Base-by-base conservation (phyloP, 768 basidiomycete species). In the Collybia sp. region DNA sequence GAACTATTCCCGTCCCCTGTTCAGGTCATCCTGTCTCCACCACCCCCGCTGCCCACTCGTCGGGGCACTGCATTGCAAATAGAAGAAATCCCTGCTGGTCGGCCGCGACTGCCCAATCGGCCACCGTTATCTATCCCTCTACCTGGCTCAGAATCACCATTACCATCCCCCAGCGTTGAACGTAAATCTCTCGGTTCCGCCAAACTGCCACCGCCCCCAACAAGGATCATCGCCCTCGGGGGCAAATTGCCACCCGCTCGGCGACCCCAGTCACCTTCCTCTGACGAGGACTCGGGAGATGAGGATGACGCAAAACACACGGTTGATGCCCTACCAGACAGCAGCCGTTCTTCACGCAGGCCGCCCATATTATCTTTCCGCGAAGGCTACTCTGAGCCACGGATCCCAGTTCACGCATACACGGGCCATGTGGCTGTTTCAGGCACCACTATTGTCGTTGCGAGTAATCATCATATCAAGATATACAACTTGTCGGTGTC, bases 151-250 rank as follows among this genome's bases (percentile, higher is more conserved):
- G 53, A 53, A 20, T 46, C 45, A 0, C 48, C 55, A 5, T 34
- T 31, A 11, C 34, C 53, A 4, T 38, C 51, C 2, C 55, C 61
- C 19, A 47, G 54, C 8, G 62, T 43, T n/a, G 71, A 75, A 36
- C 63, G 75, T 13, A 76, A 69, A 50, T 46, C 58, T 1, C 44
- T 76, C 13, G 70, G 72, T 18, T 54, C 61, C 36, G 58, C 61
- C 31, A 73, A 63, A 47, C 74, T 83, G 17, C 85, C 78, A 0
- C 88, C 88, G 0, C 88, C 88, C 0, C 88, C 88, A 0, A 85
- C 81, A 0, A 83, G 88, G 5, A 83, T 70, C 0, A 88, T 89
- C 38, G 85, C 67, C 1, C 68, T 75, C 0, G 83, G 85, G 0
- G 83, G 83, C 53, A 87, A 80, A 53, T 71, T 88, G 12, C 87